Base-by-base conservation (phyloP, 2,329 filamentous ascomycete genomes). In the Fusarium coffeatum region DNA sequence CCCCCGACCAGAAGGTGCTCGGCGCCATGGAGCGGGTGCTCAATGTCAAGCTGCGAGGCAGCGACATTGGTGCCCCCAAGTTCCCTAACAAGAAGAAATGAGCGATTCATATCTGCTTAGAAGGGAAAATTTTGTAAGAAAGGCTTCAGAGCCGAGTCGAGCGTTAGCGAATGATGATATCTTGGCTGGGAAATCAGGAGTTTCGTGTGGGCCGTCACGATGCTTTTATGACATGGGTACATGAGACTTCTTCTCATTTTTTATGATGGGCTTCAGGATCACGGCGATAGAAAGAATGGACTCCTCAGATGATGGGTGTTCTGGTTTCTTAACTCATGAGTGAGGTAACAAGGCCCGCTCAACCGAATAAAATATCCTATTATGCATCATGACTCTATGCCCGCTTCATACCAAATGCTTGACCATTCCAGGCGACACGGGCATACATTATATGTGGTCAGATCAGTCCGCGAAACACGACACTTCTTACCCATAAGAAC, bases 31-130 rank as follows among this genome's bases (percentile, higher is more conserved):
- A 97, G 88, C 87, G 90, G 57, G 89, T 93, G 68, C 89, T 98
- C 79, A 95, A 96, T 77, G 89, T 97, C 77, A 93, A 97, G 85
- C 87, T 98, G 77, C 88, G 94, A 73, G 93, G 96, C 63, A 85
- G 84, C 77, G 93, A 95, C 82, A 96, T 98, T 79, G 95, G 94
- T 68, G 86, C 89, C 80, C 92, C 93, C 75, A 92, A 91, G 84
- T 92, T 96, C 80, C 88, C 89, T 71, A 93, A 92, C 87, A 93
- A 92, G 85, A 82, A 83, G 77, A 80, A 80, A 69, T 82, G 73
- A 84, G 61, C 68, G 45, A 41, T 28, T 42, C 41, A 15, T 47
- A 25, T 12, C 22, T 61, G 42, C 28, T 60, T 28, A n/a, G 11
- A 13, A 12, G 57, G 43, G 48, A 68, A 67, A 62, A 12, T 57